Base-by-base conservation (phyloP, 2,329 filamentous ascomycete species). In the Neonectria ditissima region DNA sequence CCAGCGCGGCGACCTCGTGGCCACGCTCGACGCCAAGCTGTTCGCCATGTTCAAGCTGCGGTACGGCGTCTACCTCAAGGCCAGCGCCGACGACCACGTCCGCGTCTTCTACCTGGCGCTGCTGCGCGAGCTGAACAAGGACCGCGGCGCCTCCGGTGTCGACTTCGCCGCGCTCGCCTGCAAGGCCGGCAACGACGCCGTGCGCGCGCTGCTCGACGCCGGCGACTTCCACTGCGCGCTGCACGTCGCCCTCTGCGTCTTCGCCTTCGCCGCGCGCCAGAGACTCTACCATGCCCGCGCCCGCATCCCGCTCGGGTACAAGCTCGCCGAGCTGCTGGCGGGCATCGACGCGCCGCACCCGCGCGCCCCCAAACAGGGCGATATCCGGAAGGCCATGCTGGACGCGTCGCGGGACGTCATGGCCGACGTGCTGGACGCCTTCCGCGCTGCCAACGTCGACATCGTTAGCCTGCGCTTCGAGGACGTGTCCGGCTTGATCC, bases 401-500 rank as follows among this genome's bases (percentile, higher is more conserved):
- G 53, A 60, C 5, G 70, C 69, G 1, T 73, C 71, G 4, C 71
- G 70, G 1, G 62, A 71, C 10, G 64, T 73, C 51, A 72, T 72
- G 52, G 62, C 73, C 2, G 71, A 77, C 30, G 79, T 85, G 0
- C 74, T 86, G 7, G 68, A 73, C 8, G 80, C 80, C 8, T 80
- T 83, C 66, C 77, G 75, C 48, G 75, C 78, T 4, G 72, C 78
- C 18, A 74, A 83, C 18, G 78, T 86, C 45, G 80, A 84, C 61
- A 77, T 84, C 43, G 73, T 79, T 14, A 76, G 78, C 10, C 68
- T 86, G 16, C 76, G 77, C 20, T 79, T 83, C 55, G 75, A 79
- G 32, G 82, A 84, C 39, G 73, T 86, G 1, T 79, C 79, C 18
- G 79, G 80, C 8, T 75, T 85, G 2, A 77, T 84, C 28, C 78